Percentiles rank a stretch among this genome's conserved stretches.
Evolutionary conservation across 2,329 filamentous ascomycete genomes (phyloP).

Genomic region (Cytospora leucostoma): DNA sequence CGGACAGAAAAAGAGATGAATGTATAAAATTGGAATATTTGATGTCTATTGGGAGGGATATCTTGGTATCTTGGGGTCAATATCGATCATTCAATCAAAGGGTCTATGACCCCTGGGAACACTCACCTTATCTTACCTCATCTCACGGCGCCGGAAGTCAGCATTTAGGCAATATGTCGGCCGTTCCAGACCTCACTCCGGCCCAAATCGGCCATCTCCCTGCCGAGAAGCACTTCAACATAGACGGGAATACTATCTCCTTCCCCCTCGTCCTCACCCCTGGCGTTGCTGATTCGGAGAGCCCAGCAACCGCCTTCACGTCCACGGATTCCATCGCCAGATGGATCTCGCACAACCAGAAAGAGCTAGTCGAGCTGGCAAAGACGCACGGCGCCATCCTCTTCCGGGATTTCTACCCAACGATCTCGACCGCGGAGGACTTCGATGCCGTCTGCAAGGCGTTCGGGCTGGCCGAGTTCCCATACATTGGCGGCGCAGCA

Average conservation of each 20-base stretch:
- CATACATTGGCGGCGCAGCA: slow-evolving; percentile 25
- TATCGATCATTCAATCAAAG: background rate
- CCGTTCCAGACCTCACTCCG: slow-evolving; percentile 16
- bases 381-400: slow-evolving; percentile 23
- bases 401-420: slow-evolving; percentile 23
- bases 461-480: slow-evolving; percentile 19
- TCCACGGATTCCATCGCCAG: slow-evolving; percentile 13
- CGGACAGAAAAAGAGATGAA: background rate
- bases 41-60: background rate
- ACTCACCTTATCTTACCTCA: background rate
- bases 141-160: background rate
- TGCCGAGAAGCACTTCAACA: slow-evolving; percentile 19
- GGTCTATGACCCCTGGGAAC: background rate
- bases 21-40: background rate
- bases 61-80: background rate
- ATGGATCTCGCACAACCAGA: slow-evolving; percentile 20
- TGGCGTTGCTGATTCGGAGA: slow-evolving; percentile 29
- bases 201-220: slow-evolving; percentile 14
- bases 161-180: slow-evolving; percentile 1
- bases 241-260: slow-evolving; percentile 11
- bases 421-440: slow-evolving; percentile 17
- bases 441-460: slow-evolving; percentile 23
- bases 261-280: slow-evolving; percentile 24
- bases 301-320: background rate
- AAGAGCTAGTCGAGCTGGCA: slow-evolving; percentile 12